A percentile compares a stretch with the other conserved stretches of the same genome.
phyloP scores from a whole-genome alignment of 2,329 filamentous ascomycete species.

The Colletotrichum sidae region DNA sequence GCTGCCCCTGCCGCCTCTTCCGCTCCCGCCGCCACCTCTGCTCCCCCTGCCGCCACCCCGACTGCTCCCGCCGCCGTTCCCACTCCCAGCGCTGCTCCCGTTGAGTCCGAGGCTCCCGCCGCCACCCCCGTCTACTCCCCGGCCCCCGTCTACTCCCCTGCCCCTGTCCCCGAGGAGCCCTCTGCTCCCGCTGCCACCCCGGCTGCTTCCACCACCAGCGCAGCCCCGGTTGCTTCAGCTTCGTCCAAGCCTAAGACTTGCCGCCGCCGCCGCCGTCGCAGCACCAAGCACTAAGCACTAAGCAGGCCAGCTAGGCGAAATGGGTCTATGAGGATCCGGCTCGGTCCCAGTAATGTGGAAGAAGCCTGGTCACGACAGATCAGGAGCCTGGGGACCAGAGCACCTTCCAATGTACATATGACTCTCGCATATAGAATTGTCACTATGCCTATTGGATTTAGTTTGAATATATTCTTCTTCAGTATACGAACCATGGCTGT shows the following conservation, averaged over 20 bases:
- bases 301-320: slow-evolving; percentile 28
- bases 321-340: not conserved
- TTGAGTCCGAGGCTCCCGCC: slow-evolving; percentile 16
- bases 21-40: slow-evolving; percentile 18
- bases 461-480: slow-evolving; percentile 28
- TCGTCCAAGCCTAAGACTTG: slow-evolving; percentile 29
- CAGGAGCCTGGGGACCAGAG: not conserved
- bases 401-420: slow-evolving; percentile 34
- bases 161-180: slow-evolving; percentile 29
- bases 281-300: slow-evolving; percentile 28
- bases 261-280: slow-evolving; percentile 34
- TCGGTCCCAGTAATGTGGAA: not conserved
- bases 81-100: slow-evolving; percentile 18
- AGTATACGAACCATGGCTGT: slow-evolving; percentile 3
- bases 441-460: slow-evolving; percentile 27
- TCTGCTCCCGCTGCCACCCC: slow-evolving; percentile 26
- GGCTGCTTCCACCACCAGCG: slow-evolving; percentile 24
- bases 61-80: slow-evolving; percentile 18
- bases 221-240: slow-evolving; percentile 19
- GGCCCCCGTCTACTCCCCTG: slow-evolving; percentile 20
- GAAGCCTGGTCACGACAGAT: not conserved
- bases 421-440: slow-evolving; percentile 27
- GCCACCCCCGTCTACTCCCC: slow-evolving; percentile 9
- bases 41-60: slow-evolving; percentile 7
- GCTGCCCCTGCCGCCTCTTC: slow-evolving; percentile 8